Conservation (phyloP, 495 filamentous ascomycete genomes). For the Trichocladium antarcticum region DNA sequence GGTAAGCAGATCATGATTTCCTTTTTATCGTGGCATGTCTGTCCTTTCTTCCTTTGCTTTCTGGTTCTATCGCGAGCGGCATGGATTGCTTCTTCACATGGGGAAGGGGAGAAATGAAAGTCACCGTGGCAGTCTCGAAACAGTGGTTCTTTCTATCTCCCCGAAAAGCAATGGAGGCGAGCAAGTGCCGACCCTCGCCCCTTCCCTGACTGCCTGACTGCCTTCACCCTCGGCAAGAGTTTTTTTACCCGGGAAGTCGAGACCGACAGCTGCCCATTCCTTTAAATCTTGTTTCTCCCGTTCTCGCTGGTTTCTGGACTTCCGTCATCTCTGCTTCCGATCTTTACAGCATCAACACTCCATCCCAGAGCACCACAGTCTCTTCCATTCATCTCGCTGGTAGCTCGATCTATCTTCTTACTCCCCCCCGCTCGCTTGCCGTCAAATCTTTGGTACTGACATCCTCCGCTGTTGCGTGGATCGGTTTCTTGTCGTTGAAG, state of each 20-base stretch:
- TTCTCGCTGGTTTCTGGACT: constrained; percentile 22
- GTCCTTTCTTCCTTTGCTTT: not conserved
- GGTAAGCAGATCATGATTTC: not conserved
- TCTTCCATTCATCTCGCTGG: constrained; percentile 44
- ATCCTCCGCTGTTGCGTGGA: constrained; percentile 20
- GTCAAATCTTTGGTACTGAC: constrained; percentile 41
- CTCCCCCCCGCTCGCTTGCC: constrained; percentile 38
- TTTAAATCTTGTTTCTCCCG: not conserved
- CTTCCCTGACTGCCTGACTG: not conserved
- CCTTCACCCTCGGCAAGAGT: not conserved
- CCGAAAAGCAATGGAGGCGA: not conserved
- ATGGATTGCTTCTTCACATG: no score
- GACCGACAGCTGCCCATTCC: not conserved
- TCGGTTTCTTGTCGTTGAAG: constrained; percentile 19
- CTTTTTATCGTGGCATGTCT: not conserved
- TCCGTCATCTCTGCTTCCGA: constrained; percentile 37
- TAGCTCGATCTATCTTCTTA: constrained; percentile 47
- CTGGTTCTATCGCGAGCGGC: no score
- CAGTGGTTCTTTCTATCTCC: no score
- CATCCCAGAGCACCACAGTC: constrained; percentile 33
- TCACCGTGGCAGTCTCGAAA: not conserved
- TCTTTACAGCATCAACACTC: constrained; percentile 43
- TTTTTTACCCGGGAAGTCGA: not conserved
- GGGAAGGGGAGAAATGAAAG: no score
- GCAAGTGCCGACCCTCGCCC: not conserved